A percentile compares a stretch with the other conserved stretches of the same genome.
Conservation (phyloP, 768 basidiomycete species). For the Boletus vermiculosoides region DNA sequence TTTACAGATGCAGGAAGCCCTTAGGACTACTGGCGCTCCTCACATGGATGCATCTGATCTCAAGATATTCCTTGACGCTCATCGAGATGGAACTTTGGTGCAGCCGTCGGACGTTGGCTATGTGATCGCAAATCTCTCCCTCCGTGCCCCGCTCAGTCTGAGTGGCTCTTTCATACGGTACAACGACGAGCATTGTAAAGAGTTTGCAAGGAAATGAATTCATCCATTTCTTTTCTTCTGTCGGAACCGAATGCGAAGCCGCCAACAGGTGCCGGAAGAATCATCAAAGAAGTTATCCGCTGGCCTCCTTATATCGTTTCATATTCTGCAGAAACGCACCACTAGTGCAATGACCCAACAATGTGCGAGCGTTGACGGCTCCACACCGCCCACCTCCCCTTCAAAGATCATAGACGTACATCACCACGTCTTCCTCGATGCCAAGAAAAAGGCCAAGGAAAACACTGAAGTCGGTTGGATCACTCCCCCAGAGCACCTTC, state of each 20-base stretch:
- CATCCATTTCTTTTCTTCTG: conserved; percentile 2
- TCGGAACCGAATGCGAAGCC: conserved; percentile 20
- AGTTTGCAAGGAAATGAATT: conserved; percentile 42
- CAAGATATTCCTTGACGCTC: conserved; percentile 53
- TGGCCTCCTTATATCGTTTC: neutral
- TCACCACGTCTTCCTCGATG: conserved; percentile 68
- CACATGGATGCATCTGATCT: conserved; percentile 58
- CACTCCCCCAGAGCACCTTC: conserved; percentile 61
- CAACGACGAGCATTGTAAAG: conserved; percentile 67
- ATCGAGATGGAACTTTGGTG: conserved; percentile 68
- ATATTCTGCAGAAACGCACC: neutral
- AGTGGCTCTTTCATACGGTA: conserved; percentile 82
- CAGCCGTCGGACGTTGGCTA: conserved; percentile 72
- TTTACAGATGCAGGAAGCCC: conserved; percentile 64
- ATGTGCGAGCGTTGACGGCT: neutral
- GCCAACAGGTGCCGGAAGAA: conserved; percentile 9
- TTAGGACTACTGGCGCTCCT: conserved; percentile 51
- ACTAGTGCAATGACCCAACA: conserved; percentile 13
- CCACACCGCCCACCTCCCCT: neutral
- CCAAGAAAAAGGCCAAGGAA: conserved; percentile 45
- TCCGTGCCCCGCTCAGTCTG: conserved; percentile 59
- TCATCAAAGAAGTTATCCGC: conserved; percentile 12
- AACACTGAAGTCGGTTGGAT: conserved; percentile 56
- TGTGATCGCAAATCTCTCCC: conserved; percentile 73
- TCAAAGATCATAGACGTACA: conserved; percentile 58